Evolutionary conservation across 1,284 basidiomycete genomes (phyloP).

Genomic region (Sporisorium exsertum): DNA sequence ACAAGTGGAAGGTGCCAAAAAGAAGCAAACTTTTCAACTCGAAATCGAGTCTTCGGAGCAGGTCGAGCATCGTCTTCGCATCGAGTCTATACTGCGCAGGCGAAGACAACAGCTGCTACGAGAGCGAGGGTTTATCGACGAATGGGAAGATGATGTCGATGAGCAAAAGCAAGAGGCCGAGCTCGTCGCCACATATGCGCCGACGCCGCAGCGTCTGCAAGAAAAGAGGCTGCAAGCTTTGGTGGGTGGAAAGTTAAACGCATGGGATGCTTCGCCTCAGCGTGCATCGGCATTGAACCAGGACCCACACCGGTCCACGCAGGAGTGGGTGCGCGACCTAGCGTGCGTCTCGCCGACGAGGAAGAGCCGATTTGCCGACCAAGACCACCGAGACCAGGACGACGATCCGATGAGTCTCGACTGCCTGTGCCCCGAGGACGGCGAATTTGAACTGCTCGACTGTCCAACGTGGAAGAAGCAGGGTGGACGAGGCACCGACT

Average conservation of each 20-base stretch:
- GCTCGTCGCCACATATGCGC: constrained; percentile 40
- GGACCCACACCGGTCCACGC: constrained; percentile 28
- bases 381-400: constrained; percentile 2
- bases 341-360: constrained; percentile 20
- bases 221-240: constrained; percentile 25
- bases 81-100: constrained; percentile 46
- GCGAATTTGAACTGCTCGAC: constrained; percentile 56
- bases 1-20: background rate
- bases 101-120: constrained; percentile 45
- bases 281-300: constrained; percentile 3
- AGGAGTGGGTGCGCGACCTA: constrained; percentile 33
- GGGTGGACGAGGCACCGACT: constrained; percentile 54
- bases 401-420: constrained; percentile 17
- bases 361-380: background rate
- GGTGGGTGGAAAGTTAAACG: background rate
- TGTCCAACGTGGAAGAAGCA: constrained; percentile 48
- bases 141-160: constrained; percentile 9
- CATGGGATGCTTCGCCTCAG: constrained; percentile 1
- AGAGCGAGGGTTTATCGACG: constrained; percentile 31
- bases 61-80: constrained; percentile 34
- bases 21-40: constrained; percentile 15
- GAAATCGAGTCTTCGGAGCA: constrained; percentile 53
- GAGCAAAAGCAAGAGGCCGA: constrained; percentile 43
- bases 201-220: constrained; percentile 28
- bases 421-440: constrained; percentile 30